Evolutionary conservation across 2,329 filamentous ascomycete species (phyloP), one percentile per base, ranked within the genome.

Genomic region (Penicillium sclerotiorum): DNA sequence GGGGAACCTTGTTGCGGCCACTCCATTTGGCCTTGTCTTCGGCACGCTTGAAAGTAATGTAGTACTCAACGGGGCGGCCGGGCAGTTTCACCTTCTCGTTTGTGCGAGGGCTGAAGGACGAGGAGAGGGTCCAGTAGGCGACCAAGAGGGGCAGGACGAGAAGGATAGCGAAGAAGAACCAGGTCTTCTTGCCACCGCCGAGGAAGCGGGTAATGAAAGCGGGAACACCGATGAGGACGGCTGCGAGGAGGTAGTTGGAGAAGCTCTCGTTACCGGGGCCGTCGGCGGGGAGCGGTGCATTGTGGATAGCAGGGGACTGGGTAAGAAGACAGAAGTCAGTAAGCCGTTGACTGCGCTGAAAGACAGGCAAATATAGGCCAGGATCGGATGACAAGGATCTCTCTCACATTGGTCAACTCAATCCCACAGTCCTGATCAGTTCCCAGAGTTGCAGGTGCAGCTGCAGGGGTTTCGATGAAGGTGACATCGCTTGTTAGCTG

Each of bases 1-100:
- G 53, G 12, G 67, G 59, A 9, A 68, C 55, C 45, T 62, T 63
- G 36, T 59, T 65, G 8, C n/a, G 48, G 21, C 63, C 64, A 15
- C 49, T 53, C 37, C 50, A 68, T 54, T 53, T 61, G 6, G 52
- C 38, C 15, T 47, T 48, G 40, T 68, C 62, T 11, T 45, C 49
- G 8, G 61, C 49, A 20, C 47, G 52, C 33, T 67, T 63, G 51
- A 69, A 69, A 17, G 55, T 61, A 11, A 68, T 18, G 45, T 65
- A 65, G 9, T 63, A n/a, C 15, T 65, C 61, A 5, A 65, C 45
- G 4, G 61, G 58, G 8, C 61, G 58, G 6, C 60, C 59, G 7
- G 61, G 59, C 3, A 63, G 23, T 36, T 58, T 62, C 42, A 55
- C 59, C 22, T 63, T 64, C 8, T 55, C 45, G 39, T 62, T 62